These are phyloP conservation scores for Plasmodium inui DNA, from an alignment of 169 alveolate genomes.

Conservation along the genomic window DNA sequence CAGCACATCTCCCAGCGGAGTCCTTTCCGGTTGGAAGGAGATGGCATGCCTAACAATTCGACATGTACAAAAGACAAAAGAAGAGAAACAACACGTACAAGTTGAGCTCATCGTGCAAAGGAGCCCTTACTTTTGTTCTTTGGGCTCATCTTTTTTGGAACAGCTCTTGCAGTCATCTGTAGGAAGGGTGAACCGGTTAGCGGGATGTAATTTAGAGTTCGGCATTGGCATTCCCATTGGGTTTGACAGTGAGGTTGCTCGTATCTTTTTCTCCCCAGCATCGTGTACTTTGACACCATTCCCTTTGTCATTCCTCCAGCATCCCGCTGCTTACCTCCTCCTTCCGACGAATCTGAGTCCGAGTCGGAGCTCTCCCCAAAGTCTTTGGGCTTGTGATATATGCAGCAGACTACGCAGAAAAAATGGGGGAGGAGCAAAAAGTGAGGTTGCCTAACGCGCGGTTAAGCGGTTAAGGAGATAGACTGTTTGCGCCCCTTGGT, in stretches of 20 bases:
- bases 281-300: background rate
- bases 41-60: background rate
- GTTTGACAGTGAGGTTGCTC: background rate
- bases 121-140: background rate
- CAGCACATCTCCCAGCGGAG: background rate
- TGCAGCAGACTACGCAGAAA: slow-evolving; percentile 37
- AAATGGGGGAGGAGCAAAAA: background rate
- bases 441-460: background rate
- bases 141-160: background rate
- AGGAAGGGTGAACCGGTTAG: background rate
- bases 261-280: background rate
- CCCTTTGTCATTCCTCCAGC: background rate
- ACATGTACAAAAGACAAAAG: background rate
- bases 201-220: background rate
- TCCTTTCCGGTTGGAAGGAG: background rate
- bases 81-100: background rate
- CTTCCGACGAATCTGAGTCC: slow-evolving; percentile 21
- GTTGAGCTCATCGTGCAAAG: background rate
- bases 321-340: background rate
- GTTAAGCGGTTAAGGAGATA: background rate
- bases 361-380: slow-evolving; percentile 76
- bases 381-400: slow-evolving; percentile 51
- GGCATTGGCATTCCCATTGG: background rate
- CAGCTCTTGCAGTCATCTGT: background rate
- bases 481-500: background rate